These are phyloP conservation scores for Heterobasidion annosum DNA, from an alignment of 1,284 basidiomycete species.

Conservation along the genomic window DNA sequence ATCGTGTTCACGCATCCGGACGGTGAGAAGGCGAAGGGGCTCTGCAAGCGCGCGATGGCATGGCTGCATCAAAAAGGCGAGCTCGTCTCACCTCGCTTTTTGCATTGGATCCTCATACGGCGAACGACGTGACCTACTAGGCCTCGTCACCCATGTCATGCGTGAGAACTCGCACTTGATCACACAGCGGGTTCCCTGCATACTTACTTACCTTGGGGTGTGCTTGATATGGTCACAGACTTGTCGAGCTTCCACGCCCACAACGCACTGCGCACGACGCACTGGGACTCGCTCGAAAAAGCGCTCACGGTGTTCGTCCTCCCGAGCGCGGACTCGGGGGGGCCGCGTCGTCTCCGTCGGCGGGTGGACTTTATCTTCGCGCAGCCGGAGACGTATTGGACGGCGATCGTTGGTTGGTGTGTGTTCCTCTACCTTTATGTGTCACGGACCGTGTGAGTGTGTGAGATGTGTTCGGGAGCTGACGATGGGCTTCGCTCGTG, in stretches of 20 bases:
- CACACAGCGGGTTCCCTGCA: no score
- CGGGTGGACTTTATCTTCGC: constrained; percentile 73
- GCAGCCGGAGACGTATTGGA: constrained; percentile 62
- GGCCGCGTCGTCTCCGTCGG: constrained; percentile 30
- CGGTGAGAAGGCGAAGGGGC: constrained; percentile 32
- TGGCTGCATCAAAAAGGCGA: constrained; percentile 46
- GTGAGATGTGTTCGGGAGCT: background rate
- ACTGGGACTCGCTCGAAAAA: constrained; percentile 65
- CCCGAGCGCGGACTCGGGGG: constrained; percentile 19
- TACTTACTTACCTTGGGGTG: constrained; percentile 2
- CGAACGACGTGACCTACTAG: constrained; percentile 22
- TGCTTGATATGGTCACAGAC: constrained; percentile 22
- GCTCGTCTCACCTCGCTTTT: background rate
- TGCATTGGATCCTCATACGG: background rate
- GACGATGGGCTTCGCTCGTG: background rate
- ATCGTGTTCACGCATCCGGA: constrained; percentile 69
- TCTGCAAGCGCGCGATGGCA: constrained; percentile 42
- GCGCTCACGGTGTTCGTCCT: constrained; percentile 60
- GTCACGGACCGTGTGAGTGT: background rate
- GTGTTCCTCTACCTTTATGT: constrained; percentile 9
- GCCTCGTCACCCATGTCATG: constrained; percentile 59
- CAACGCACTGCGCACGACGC: constrained; percentile 40
- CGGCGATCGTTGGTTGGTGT: constrained; percentile 72
- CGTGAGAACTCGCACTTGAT: constrained; percentile 29
- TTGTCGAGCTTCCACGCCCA: constrained; percentile 48